Base-by-base conservation (phyloP, 768 basidiomycete genomes). In the Boletus pseudopeckii region DNA sequence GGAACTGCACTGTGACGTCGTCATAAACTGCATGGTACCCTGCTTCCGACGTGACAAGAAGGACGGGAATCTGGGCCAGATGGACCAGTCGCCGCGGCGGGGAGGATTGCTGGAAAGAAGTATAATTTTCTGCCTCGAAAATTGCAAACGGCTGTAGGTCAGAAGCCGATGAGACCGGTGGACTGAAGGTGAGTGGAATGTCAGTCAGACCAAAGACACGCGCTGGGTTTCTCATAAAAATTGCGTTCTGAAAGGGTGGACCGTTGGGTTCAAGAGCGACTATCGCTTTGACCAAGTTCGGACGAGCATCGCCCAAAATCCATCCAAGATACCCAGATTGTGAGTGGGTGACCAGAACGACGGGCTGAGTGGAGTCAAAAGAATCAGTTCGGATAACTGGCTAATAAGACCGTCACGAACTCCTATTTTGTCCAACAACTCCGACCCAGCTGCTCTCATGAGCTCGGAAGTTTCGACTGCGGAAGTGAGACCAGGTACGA, bases 11-110 rank as follows among this genome's bases (percentile, higher is more conserved):
- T 6, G 71, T 79, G 55, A 74, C 77, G 8, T 64, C 62, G 48
- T 82, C 80, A 57, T 80, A 81, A 11, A 78, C 67, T 0, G 77
- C 67, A 54, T 81, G 80, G 50, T 77, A 81, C 43, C 80, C 73
- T 15, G 78, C 66, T 55, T 82, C 77, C 0, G 77, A 75, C 1
- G 80, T 80, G 50, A 81, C 69, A 11, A 80, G 55, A 15, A 80
- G 64, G 30, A 80, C 75, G 1, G 79, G 80, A 7, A 79, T 69
- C 17, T 71, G 63, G 14, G 63, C 61, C 20, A 82, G 65, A 56
- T 79, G 76, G n/a, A 64, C 61, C 9, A 80, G 63, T 55, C 67
- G 70, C 36, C 77, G 69, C 5, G 77, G 69, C 2, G 80, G 80
- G 0, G 64, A 56, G 6, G 69, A 61, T 60, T 81, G 80, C 52